Base-by-base conservation (phyloP, 305 asterid species). In the Fraxinus velutina region DNA sequence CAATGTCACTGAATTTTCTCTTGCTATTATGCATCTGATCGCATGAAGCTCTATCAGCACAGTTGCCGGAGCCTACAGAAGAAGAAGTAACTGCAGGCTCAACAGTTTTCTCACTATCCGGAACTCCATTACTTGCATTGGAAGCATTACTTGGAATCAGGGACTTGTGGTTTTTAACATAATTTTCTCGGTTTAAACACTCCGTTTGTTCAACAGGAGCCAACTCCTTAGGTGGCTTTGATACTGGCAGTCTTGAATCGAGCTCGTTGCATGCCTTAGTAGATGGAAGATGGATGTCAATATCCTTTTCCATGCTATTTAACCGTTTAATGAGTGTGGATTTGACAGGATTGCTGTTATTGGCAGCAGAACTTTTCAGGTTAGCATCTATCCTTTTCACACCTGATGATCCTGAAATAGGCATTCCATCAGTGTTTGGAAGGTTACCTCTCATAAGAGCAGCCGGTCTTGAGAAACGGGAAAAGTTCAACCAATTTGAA, bases 1-100 rank as follows among this genome's bases (percentile, higher is more conserved):
- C 98, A 44, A 73, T 47, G 66, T 95, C 97, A 30, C 22, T 77
- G 29, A 75, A 80, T 83, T 93, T 96, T 79, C 98, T 86, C 85
- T 96, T 96, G 7, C 89, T 84, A 77, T 86, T 85, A 37, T 84
- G 90, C 0, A 88, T 90, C 78, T 83, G 94, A 55, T 91, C 93
- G 70, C 87, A 89, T n/a, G 99, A 94, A 86, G 90, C 87, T 86
- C 94, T 88, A 79, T 92, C 97, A 15, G 81, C 94, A 79, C 97
- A 89, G 72, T 92, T 89, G 21, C 93, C 98, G 6, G 99, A 96
- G 82, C 99, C 93, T 4, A 93, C 97, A 77, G 99, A 96, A 80
- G 99, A 95, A 39, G 92, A 90, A 86, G 91, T 93, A 86, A 90
- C 90, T 84, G 84, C 83, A 66, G 91, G 91, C 85, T 94, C 97